Percentiles rank a stretch among this genome's conserved stretches.
Evolutionary conservation across 345 rosid species (phyloP).

Genomic region (Citrus hindsii): DNA sequence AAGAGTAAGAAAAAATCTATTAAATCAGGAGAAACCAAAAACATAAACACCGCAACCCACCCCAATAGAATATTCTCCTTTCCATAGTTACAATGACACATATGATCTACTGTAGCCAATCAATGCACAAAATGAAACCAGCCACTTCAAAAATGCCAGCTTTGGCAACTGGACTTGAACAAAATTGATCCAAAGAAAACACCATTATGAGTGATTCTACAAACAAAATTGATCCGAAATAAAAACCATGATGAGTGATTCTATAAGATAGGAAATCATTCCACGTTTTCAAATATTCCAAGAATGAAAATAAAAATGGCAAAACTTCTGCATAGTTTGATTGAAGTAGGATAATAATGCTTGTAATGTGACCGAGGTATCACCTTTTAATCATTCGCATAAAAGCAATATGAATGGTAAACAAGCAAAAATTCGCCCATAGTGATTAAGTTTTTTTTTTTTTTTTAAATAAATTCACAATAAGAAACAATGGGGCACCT

Average conservation of each 20-base stretch:
- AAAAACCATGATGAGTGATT: background rate
- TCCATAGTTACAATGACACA: background rate
- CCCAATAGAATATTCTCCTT: background rate
- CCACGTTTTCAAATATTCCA: background rate
- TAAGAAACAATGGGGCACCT: conserved; percentile 43
- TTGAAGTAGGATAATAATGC: background rate
- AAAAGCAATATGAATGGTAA: conserved; percentile 10
- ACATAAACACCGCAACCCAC: background rate
- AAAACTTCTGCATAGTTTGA: background rate
- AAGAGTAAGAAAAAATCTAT: background rate
- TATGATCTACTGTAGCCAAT: background rate
- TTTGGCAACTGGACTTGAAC: background rate
- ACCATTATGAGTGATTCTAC: background rate
- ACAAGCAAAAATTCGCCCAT: conserved; percentile 1
- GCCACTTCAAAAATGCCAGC: background rate
- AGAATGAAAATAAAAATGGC: background rate
- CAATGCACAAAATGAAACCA: background rate
- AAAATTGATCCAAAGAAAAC: background rate
- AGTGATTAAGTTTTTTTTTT: background rate
- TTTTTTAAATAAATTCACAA: background rate
- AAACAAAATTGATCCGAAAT: background rate
- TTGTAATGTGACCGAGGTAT: background rate
- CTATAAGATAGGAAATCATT: background rate
- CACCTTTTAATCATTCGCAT: background rate
- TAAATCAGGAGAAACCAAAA: background rate